A percentile compares a stretch with the other conserved stretches of the same genome.
Conservation (phyloP, 768 basidiomycete species). For the Boletus reticulatus region DNA sequence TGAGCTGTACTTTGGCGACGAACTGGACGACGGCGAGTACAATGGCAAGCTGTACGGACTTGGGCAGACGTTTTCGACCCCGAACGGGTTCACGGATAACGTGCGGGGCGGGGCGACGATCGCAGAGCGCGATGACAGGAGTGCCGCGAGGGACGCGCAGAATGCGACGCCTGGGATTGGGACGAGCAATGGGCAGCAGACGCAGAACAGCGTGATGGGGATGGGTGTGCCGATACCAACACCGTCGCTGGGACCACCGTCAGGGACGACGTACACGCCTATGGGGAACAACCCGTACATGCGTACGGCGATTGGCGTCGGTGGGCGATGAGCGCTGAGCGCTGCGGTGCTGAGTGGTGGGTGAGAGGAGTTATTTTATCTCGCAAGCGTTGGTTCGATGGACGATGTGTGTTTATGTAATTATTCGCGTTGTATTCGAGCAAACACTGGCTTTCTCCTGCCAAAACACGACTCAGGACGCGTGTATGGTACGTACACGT, state of each 20-base stretch:
- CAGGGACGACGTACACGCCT: conserved; percentile 56
- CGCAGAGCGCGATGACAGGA: conserved; percentile 75
- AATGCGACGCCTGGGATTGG: conserved; percentile 52
- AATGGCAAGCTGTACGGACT: conserved; percentile 83
- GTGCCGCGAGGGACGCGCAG: conserved; percentile 45
- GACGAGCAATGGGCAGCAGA: conserved; percentile 20
- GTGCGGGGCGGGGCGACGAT: conserved; percentile 75
- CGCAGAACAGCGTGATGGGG: conserved; percentile 47
- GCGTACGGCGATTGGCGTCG: conserved; percentile 56
- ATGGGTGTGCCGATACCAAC: conserved; percentile 42
- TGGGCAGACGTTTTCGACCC: conserved; percentile 69
- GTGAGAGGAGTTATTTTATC: conserved; percentile 16
- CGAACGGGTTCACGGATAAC: conserved; percentile 65
- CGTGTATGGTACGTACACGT: too few relatives aligned
- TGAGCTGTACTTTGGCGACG: conserved; percentile 85
- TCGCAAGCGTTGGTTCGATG: conserved; percentile 12
- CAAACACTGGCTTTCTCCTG: too few relatives aligned
- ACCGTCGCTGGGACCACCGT: conserved; percentile 41
- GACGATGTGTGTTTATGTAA: conserved; percentile 31
- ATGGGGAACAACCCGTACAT: conserved; percentile 66
- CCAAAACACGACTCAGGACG: too few relatives aligned
- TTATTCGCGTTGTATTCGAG: conserved; percentile 29
- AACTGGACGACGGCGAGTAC: conserved; percentile 81
- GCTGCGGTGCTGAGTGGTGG: background rate
- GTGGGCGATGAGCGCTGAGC: conserved; percentile 39